Conservation (phyloP, 345 rosid species). For the Psidium guajava region DNA sequence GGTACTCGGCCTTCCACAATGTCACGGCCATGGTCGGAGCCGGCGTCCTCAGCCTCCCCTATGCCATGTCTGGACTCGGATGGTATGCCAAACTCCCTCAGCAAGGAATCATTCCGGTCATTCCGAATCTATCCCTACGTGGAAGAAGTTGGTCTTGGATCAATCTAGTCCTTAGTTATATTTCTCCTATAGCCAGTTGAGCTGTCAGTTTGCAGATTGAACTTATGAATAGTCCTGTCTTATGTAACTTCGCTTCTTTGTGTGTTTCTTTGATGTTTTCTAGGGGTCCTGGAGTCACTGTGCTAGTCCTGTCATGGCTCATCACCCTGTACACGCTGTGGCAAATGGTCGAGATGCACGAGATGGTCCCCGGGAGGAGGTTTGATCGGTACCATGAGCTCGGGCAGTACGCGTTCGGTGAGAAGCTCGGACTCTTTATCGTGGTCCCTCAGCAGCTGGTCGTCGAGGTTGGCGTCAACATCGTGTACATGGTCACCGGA, state of each 20-base stretch:
- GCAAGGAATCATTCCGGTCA: background rate
- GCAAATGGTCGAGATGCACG: slow-evolving; percentile 94
- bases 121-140: background rate
- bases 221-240: background rate
- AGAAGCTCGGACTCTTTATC: slow-evolving; percentile 67
- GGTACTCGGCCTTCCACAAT: slow-evolving; percentile 82
- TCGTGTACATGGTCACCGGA: slow-evolving; percentile 85
- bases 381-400: slow-evolving; percentile 77
- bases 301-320: slow-evolving; percentile 36
- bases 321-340: slow-evolving; percentile 54
- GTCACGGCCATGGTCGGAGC: slow-evolving; percentile 90
- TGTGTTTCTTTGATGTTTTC: background rate
- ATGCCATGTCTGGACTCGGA: slow-evolving; percentile 67
- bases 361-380: slow-evolving; percentile 65
- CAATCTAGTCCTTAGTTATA: background rate
- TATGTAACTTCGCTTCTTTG: background rate
- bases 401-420: slow-evolving; percentile 73
- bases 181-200: background rate
- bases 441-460: slow-evolving; percentile 77
- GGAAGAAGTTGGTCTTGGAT: background rate
- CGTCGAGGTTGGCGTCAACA: slow-evolving; percentile 53
- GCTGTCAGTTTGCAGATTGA: background rate
- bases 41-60: slow-evolving; percentile 73
- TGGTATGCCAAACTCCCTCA: slow-evolving; percentile 23
- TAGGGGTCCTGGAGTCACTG: slow-evolving; percentile 51